phyloP scores from a whole-genome alignment of 2,329 filamentous ascomycete genomes.

The Colletotrichum sp. region DNA sequence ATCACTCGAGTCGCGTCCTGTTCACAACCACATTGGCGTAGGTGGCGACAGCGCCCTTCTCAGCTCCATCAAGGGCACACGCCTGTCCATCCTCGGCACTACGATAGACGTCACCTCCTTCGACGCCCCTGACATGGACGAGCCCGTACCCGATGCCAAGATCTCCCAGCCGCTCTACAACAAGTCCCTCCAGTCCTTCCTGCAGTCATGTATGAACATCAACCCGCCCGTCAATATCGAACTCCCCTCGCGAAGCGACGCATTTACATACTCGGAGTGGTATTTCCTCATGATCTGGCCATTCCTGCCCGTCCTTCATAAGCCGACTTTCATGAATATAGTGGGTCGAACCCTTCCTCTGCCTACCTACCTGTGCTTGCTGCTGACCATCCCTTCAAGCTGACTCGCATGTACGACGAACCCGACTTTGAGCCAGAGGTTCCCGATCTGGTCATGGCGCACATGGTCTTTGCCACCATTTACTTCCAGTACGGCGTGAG shows the following conservation, averaged over 20 bases:
- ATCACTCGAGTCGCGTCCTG: constrained; percentile 46
- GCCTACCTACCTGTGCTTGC: no score
- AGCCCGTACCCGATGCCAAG: constrained; percentile 52
- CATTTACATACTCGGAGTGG: constrained; percentile 74
- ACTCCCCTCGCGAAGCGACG: constrained; percentile 68
- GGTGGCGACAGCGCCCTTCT: constrained; percentile 67
- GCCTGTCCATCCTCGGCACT: constrained; percentile 78
- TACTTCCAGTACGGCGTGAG: constrained; percentile 79
- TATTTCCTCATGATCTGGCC: constrained; percentile 76
- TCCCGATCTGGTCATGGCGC: constrained; percentile 72
- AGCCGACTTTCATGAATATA: constrained; percentile 72
- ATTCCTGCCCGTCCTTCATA: constrained; percentile 79
- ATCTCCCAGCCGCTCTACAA: constrained; percentile 61
- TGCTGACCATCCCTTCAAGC: constrained; percentile 37
- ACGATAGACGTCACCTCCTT: constrained; percentile 81
- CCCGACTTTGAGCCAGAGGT: constrained; percentile 64
- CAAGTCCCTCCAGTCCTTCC: constrained; percentile 74
- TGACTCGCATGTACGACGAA: constrained; percentile 74
- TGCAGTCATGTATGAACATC: constrained; percentile 68
- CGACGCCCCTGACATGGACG: constrained; percentile 69
- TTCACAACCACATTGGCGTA: constrained; percentile 71
- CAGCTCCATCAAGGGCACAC: constrained; percentile 77
- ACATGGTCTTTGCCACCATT: constrained; percentile 82
- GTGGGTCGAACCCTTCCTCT: constrained; percentile 46
- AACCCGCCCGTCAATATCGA: constrained; percentile 62